phyloP scores from a whole-genome alignment of 2,329 filamentous ascomycete species.

The Alternaria gansuensis region DNA sequence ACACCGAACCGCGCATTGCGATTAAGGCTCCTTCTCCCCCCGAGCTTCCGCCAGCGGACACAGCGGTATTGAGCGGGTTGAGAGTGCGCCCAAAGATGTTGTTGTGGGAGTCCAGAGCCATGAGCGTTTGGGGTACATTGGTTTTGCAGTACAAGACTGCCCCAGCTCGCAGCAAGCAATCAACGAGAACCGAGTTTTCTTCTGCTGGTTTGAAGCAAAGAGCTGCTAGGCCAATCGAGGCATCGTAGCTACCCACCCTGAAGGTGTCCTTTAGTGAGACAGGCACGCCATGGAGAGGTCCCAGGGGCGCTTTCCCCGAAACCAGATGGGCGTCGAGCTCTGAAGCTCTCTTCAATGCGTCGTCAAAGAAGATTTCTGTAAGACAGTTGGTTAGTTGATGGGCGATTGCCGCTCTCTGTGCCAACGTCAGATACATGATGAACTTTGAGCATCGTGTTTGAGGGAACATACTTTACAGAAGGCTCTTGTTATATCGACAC shows the following conservation, averaged over 20 bases:
- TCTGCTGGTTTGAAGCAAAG: slow-evolving; percentile 56
- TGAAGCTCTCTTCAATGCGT: slow-evolving; percentile 47
- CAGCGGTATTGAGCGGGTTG: slow-evolving; percentile 58
- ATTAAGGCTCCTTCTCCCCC: slow-evolving; percentile 64
- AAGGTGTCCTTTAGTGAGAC: slow-evolving; percentile 61
- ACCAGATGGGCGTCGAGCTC: slow-evolving; percentile 55
- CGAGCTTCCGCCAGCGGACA: slow-evolving; percentile 63
- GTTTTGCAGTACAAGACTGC: slow-evolving; percentile 64
- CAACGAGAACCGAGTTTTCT: slow-evolving; percentile 54
- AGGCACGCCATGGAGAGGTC: slow-evolving; percentile 59
- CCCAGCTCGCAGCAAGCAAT: slow-evolving; percentile 56
- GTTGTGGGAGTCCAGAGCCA: slow-evolving; percentile 63
- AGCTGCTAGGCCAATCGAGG: slow-evolving; percentile 54
- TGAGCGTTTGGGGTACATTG: slow-evolving; percentile 64
- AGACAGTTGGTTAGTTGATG: slow-evolving; percentile 58
- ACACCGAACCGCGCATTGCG: slow-evolving; percentile 58
- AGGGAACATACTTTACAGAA: slow-evolving; percentile 54
- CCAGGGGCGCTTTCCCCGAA: slow-evolving; percentile 52
- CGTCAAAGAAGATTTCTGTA: slow-evolving; percentile 52
- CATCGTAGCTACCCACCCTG: slow-evolving; percentile 58
- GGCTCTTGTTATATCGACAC: slow-evolving; percentile 52
- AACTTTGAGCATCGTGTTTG: neutral
- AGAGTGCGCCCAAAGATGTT: slow-evolving; percentile 59
- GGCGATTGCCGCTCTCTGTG: slow-evolving; percentile 57
- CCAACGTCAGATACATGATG: slow-evolving; percentile 3